Evolutionary conservation across 345 rosid genomes (phyloP).

Genomic region (Triadica sebifera): DNA sequence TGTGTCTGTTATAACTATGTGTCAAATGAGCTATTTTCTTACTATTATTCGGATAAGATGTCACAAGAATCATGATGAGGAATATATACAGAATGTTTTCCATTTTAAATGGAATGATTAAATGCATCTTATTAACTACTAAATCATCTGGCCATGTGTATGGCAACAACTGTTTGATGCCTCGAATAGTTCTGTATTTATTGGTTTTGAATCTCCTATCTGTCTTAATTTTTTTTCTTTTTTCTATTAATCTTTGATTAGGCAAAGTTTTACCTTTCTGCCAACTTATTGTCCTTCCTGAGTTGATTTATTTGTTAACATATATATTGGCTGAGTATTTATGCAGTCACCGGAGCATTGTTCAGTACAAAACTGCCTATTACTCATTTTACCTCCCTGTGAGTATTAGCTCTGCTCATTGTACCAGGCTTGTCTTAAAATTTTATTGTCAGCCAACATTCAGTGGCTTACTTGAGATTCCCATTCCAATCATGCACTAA

Average conservation of each 20-base stretch:
- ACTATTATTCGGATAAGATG: neutral
- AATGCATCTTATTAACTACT: neutral
- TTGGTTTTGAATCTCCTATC: too few species aligned
- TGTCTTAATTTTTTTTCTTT: too few species aligned
- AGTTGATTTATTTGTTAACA: neutral
- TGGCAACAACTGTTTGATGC: neutral
- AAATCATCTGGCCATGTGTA: neutral
- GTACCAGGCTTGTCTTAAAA: neutral
- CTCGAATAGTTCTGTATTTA: neutral
- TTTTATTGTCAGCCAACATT: neutral
- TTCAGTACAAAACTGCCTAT: constrained; percentile 47
- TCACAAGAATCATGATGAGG: neutral
- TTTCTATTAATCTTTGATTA: neutral
- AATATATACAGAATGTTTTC: neutral
- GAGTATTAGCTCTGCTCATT: constrained; percentile 8
- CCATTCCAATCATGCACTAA: neutral
- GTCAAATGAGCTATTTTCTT: neutral
- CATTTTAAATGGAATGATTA: neutral
- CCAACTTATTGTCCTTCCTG: neutral
- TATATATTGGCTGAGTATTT: neutral
- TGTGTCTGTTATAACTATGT: neutral
- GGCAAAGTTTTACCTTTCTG: neutral
- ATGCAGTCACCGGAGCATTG: constrained; percentile 40
- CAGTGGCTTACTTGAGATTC: neutral
- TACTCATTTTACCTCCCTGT: constrained; percentile 48